A percentile compares a stretch with the other conserved stretches of the same genome.
phyloP scores from a whole-genome alignment of 306 rosid genomes.

The Rosa persica region DNA sequence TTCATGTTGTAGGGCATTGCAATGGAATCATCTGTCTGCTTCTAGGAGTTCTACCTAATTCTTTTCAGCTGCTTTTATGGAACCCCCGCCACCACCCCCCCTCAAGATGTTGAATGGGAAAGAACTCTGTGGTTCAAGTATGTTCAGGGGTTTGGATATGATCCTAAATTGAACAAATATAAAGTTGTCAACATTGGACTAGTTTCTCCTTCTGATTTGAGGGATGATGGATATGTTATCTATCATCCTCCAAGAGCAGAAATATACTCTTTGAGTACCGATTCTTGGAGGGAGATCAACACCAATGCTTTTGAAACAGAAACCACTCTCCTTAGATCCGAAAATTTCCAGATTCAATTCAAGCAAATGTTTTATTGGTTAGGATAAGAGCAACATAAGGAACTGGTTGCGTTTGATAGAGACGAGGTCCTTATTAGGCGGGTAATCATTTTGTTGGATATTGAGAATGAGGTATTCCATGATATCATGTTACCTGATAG shows the following conservation, averaged over 20 bases:
- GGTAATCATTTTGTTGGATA: neutral
- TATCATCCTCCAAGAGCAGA: neutral
- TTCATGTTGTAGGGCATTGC: neutral
- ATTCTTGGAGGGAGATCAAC: conserved; percentile 1
- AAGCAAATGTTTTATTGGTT: conserved; percentile 9
- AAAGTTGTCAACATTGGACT: no score
- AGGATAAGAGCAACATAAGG: neutral
- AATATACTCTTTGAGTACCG: neutral
- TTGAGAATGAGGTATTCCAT: neutral
- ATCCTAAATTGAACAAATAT: conserved; percentile 8
- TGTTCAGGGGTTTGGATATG: neutral
- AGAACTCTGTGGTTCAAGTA: neutral
- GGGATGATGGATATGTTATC: neutral
- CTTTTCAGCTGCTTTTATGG: neutral
- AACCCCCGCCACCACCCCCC: neutral
- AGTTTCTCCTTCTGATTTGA: no score
- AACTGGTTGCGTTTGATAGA: fast-evolving
- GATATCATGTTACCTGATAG: neutral
- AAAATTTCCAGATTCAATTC: neutral
- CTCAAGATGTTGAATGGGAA: no score
- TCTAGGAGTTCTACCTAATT: no score
- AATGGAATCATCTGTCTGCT: conserved; percentile 14
- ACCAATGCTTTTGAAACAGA: neutral
- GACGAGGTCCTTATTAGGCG: neutral
- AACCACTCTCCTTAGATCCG: neutral